phyloP scores from a whole-genome alignment of 495 filamentous ascomycete species.

The Astrocystis sublimbata region DNA sequence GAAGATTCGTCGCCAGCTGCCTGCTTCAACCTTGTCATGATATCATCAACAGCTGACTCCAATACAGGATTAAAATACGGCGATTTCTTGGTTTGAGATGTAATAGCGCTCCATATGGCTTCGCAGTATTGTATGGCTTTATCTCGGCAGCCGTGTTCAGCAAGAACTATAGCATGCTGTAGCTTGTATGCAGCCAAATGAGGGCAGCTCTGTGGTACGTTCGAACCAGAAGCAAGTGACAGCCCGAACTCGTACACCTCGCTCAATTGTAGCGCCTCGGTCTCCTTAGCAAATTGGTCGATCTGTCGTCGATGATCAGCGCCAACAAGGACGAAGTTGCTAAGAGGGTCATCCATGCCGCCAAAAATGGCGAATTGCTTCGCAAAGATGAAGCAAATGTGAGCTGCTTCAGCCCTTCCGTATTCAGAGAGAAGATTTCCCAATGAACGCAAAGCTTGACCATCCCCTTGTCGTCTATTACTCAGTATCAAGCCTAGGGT shows the following conservation, averaged over 20 bases:
- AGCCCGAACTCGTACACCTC: conserved; percentile 91
- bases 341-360: conserved; percentile 78
- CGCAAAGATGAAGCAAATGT: conserved; percentile 74
- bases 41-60: conserved; percentile 77
- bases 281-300: conserved; percentile 68
- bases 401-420: conserved; percentile 84
- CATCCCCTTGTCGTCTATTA: conserved; percentile 82
- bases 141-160: conserved; percentile 75
- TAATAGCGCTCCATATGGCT: conserved; percentile 74
- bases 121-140: conserved; percentile 94
- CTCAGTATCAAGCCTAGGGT: conserved; percentile 81
- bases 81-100: conserved; percentile 79
- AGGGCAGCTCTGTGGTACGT: conserved; percentile 60
- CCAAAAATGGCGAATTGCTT: conserved; percentile 65
- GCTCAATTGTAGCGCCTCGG: conserved; percentile 82
- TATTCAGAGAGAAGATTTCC: conserved; percentile 85
- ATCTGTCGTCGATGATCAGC: conserved; percentile 70
- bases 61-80: conserved; percentile 79
- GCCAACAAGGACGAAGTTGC: conserved; percentile 80
- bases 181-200: conserved; percentile 90
- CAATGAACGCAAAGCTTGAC: conserved; percentile 67
- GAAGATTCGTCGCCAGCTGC: conserved; percentile 70
- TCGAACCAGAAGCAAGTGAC: conserved; percentile 59
- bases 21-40: conserved; percentile 77
- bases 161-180: conserved; percentile 77